Evolutionary conservation across 2,329 filamentous ascomycete species (phyloP).

Genomic region (Trichophyton benhamiae): DNA sequence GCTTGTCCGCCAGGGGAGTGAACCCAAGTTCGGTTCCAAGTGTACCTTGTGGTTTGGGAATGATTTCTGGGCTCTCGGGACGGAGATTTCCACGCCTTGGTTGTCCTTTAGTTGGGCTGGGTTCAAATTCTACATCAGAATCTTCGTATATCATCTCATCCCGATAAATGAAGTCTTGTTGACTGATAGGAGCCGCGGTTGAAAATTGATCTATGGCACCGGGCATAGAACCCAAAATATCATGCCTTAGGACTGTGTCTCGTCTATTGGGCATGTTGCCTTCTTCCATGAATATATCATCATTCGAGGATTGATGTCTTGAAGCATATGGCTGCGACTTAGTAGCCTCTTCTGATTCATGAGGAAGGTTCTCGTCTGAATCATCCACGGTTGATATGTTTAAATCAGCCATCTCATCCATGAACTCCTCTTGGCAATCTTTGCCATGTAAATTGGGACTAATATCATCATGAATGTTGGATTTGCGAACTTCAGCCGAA

Average conservation of each 20-base stretch:
- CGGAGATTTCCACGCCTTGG: background rate
- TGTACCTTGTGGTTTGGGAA: background rate
- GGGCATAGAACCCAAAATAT: conserved; percentile 8
- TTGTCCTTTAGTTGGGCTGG: conserved; percentile 9
- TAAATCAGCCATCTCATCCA: background rate
- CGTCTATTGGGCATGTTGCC: background rate
- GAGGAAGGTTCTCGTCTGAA: background rate
- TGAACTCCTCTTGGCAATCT: background rate
- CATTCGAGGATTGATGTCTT: background rate
- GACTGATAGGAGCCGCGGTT: conserved; percentile 5
- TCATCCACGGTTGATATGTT: background rate
- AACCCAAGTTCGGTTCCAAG: conserved; percentile 39
- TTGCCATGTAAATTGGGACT: background rate
- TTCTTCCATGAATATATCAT: background rate
- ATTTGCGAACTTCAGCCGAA: too few relatives aligned
- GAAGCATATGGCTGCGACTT: conserved; percentile 9
- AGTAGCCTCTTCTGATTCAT: conserved; percentile 11
- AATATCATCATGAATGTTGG: background rate
- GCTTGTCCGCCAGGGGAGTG: conserved; percentile 50
- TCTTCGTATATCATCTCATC: conserved; percentile 15
- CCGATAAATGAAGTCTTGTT: conserved; percentile 13
- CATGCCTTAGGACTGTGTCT: conserved; percentile 11
- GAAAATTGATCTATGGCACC: too few relatives aligned
- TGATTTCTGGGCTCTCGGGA: background rate
- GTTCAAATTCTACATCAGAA: conserved; percentile 20